Percentiles rank a stretch among this genome's conserved stretches.
Evolutionary conservation across 108 stramenopile genomes (phyloP).

Genomic region (Nitzschia sp.): DNA sequence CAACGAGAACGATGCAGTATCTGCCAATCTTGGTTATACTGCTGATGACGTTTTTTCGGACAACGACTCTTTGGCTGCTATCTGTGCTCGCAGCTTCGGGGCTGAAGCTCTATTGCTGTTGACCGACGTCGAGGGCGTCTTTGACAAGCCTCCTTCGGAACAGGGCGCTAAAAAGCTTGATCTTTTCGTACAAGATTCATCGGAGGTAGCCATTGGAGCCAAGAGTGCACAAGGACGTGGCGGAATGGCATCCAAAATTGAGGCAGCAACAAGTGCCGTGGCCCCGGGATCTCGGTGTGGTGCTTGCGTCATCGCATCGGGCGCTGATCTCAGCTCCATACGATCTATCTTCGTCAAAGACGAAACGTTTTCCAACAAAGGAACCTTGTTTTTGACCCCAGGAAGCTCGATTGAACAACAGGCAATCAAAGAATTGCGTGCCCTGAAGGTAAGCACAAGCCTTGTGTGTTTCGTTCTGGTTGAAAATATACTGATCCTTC

Average conservation of each 20-base stretch:
- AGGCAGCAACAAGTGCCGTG: conserved; percentile 83
- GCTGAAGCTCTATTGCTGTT: conserved; percentile 88
- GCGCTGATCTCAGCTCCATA: conserved; percentile 81
- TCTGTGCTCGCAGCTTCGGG: conserved; percentile 84
- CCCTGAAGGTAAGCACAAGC: conserved; percentile 29
- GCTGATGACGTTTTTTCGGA: conserved; percentile 93
- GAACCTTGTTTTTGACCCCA: conserved; percentile 81
- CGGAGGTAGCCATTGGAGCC: conserved; percentile 79
- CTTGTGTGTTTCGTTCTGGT: not conserved
- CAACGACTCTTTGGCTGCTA: conserved; percentile 93
- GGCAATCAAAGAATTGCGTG: conserved; percentile 65
- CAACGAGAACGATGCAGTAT: conserved; percentile 98
- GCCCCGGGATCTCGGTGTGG: conserved; percentile 69
- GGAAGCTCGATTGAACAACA: conserved; percentile 70
- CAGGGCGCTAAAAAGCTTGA: conserved; percentile 74
- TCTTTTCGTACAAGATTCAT: conserved; percentile 50
- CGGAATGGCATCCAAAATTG: conserved; percentile 93
- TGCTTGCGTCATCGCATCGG: conserved; percentile 86
- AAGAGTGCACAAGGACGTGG: conserved; percentile 89
- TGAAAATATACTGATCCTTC: not conserved
- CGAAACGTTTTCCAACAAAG: conserved; percentile 45
- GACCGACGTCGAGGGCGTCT: conserved; percentile 96
- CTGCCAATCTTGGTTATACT: conserved; percentile 84
- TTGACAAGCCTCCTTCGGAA: conserved; percentile 84
- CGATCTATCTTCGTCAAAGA: conserved; percentile 60